These are phyloP conservation scores for Magnusiomyces sp. DNA, from an alignment of 1,139 yeast species.

Conservation along the genomic window DNA sequence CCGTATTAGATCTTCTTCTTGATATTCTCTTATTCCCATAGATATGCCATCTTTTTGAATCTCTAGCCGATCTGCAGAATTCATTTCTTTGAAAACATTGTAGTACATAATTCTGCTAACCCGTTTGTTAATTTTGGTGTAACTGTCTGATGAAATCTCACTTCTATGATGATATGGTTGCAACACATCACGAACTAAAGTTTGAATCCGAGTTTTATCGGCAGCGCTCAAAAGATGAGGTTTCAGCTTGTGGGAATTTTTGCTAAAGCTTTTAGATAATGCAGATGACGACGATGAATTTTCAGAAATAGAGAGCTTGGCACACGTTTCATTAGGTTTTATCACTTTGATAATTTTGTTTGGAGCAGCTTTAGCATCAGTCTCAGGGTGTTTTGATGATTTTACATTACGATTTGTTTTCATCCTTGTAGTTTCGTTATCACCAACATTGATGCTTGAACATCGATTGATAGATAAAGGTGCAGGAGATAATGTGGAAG, in stretches of 20 bases:
- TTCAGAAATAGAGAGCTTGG: background rate
- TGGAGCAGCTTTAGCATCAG: too few species aligned
- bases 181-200: constrained; percentile 43
- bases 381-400: too few species aligned
- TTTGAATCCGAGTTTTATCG: constrained; percentile 34
- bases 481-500: too few species aligned
- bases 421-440: too few species aligned
- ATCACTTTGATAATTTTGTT: too few species aligned
- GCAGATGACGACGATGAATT: background rate
- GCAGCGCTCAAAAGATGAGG: background rate
- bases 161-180: constrained; percentile 42
- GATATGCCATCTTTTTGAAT: background rate
- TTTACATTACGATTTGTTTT: too few species aligned
- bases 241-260: background rate
- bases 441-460: too few species aligned
- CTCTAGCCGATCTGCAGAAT: background rate
- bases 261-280: background rate
- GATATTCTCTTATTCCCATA: background rate
- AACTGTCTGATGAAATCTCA: constrained; percentile 37
- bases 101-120: constrained; percentile 38
- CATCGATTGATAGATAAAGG: too few species aligned
- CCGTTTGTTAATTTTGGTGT: constrained; percentile 37
- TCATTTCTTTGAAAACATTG: constrained; percentile 20
- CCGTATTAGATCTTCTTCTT: background rate
- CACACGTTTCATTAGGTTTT: too few species aligned